Base-by-base conservation (phyloP, 331 rosid species). In the Prunus yedoensis region DNA sequence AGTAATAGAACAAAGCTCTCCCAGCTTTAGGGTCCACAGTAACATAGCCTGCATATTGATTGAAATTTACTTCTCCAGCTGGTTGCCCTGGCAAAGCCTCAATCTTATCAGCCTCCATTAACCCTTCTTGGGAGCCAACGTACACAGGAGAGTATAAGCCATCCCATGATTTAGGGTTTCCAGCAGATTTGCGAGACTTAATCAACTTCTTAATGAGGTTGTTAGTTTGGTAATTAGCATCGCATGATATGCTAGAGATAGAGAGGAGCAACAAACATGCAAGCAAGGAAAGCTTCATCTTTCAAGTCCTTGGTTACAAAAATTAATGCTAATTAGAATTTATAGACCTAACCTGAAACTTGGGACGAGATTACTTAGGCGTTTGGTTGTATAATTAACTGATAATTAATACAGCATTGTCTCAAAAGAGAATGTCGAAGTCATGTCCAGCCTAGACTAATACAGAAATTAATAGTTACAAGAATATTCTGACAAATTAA, bases 81-180 rank as follows among this genome's bases (percentile, higher is more conserved):
- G 94, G 90, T 49, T 89, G 86, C 56, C 95, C 95, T 2, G 90
- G 95, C 85, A 87, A 78, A 73, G 43, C 81, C 10, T 82, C 68
- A 58, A 89, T 87, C 74, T 79, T 86, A 73, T 87, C 86, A 58
- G 28, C 83, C 65, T 84, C 66, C 67, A 9, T 85, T 60, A 77
- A 25, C 47, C 75, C 83, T 3, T 27, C 51, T 52, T 84, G 84
- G 68, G 78, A 25, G 64, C 78, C 84, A 8, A 66, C 71, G 65
- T 74, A 27, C 20, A 30, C 83, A 2, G 71, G 68, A 21, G 78
- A 15, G 1, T 28, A 59, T 4, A 41, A 70, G 11, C 1, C 54
- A 66, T 20, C 76, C 74, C 51, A 79, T 28, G 66, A 23, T 25
- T 53, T 61, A 14, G 49, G 47, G 38, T 64, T 10, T 27, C 27